Percentiles rank a stretch among this genome's conserved stretches.
Evolutionary conservation across 495 filamentous ascomycete genomes (phyloP).

Genomic region (Staphylotrichum tortipilum): DNA sequence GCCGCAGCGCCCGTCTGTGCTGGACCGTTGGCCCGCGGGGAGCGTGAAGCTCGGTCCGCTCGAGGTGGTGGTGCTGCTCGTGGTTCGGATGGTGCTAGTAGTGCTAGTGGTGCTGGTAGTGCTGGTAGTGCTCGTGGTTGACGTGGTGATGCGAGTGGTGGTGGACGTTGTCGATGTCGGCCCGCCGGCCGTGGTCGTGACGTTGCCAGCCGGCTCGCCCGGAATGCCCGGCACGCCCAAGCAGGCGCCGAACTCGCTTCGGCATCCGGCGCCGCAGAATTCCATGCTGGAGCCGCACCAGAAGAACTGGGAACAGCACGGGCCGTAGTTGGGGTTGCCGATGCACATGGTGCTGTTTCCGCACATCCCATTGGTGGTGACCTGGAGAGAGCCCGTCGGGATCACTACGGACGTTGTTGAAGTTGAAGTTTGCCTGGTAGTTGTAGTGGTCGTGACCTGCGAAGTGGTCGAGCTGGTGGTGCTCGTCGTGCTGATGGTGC

Average conservation of each 20-base stretch:
- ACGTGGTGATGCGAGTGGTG: constrained; percentile 2
- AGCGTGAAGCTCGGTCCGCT: constrained; percentile 7
- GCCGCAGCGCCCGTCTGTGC: constrained; percentile 25
- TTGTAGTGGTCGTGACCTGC: neutral
- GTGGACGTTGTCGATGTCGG: neutral
- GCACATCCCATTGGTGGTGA: constrained; percentile 28
- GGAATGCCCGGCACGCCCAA: constrained; percentile 9
- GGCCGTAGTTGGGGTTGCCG: constrained; percentile 19
- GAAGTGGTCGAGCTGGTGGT: neutral
- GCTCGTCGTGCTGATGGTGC: constrained; percentile 1
- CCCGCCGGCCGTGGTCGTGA: constrained; percentile 1
- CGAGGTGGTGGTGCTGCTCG: neutral
- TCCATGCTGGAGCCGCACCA: constrained; percentile 41
- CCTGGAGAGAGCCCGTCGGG: constrained; percentile 10
- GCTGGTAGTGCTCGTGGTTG: neutral
- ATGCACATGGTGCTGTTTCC: constrained; percentile 30
- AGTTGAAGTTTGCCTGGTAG: neutral
- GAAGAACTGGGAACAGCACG: constrained; percentile 39
- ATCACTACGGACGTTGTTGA: constrained; percentile 1
- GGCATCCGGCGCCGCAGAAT: constrained; percentile 47
- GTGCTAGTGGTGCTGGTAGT: neutral
- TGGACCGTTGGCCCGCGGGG: constrained; percentile 15
- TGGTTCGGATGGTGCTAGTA: neutral
- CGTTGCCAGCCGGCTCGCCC: constrained; percentile 4
- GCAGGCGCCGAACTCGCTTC: constrained; percentile 34